These are phyloP conservation scores for Aspergillus calidoustus DNA, from an alignment of 2,329 filamentous ascomycete species.

Conservation along the genomic window DNA sequence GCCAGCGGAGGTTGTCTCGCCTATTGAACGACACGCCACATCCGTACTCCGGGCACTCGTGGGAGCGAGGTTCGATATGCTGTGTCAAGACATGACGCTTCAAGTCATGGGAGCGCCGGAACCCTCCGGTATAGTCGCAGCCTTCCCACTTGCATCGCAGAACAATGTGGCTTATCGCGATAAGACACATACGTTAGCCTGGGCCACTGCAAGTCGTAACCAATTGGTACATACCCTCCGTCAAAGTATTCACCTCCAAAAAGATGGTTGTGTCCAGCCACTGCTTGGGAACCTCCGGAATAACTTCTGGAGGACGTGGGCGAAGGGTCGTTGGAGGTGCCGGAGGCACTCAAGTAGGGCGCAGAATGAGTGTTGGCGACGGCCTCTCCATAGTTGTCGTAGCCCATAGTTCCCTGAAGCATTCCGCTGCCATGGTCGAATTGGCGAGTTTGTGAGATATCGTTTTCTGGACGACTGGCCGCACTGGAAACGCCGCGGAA, in stretches of 20 bases:
- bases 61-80: neutral
- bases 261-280: neutral
- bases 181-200: neutral
- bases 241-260: neutral
- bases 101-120: neutral
- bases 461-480: neutral
- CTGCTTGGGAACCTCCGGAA: neutral
- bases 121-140: neutral
- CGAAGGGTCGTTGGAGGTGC: neutral
- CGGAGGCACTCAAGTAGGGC: neutral
- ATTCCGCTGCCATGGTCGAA: neutral
- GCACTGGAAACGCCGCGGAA: neutral
- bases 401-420: neutral
- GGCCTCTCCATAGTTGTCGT: neutral
- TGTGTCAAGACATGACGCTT: neutral
- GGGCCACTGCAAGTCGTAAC: neutral
- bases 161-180: neutral
- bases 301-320: neutral
- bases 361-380: neutral
- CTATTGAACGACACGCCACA: neutral
- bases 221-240: neutral
- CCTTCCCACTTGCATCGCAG: neutral
- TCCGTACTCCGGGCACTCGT: neutral
- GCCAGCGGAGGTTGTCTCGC: neutral
- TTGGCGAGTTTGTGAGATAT: neutral